Evolutionary conservation across 1,284 basidiomycete species (phyloP).

Genomic region (Fomitiporia mediterranea): DNA sequence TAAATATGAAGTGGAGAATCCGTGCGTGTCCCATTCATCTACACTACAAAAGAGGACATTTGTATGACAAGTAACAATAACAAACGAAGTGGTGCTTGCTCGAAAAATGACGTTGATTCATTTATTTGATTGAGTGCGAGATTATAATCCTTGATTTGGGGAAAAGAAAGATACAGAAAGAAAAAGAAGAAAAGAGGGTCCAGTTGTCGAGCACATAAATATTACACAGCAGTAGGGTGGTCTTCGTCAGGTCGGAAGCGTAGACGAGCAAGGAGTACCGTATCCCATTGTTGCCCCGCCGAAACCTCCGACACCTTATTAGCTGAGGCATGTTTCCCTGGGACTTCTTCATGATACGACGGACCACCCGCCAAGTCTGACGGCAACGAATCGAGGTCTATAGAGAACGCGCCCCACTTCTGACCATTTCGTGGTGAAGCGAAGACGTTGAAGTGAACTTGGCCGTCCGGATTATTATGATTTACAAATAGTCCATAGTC

Average conservation of each 20-base stretch:
- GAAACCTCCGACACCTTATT: constrained; percentile 46
- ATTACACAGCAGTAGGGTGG: constrained; percentile 47
- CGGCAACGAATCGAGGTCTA: constrained; percentile 40
- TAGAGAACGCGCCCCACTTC: constrained; percentile 67
- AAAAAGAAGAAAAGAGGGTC: background rate
- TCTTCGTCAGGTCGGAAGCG: constrained; percentile 51
- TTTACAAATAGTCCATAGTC: constrained; percentile 69
- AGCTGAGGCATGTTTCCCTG: constrained; percentile 35
- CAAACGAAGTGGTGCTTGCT: no score
- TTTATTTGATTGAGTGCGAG: no score
- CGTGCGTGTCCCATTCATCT: no score
- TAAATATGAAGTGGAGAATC: no score
- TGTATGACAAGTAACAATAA: no score
- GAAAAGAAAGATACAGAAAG: background rate
- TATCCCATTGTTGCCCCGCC: constrained; percentile 33
- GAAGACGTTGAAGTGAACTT: constrained; percentile 67
- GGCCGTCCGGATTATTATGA: constrained; percentile 60
- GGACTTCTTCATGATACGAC: constrained; percentile 37
- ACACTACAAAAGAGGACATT: no score
- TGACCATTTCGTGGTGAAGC: constrained; percentile 43
- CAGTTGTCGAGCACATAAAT: background rate
- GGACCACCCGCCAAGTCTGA: constrained; percentile 33
- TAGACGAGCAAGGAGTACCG: constrained; percentile 47
- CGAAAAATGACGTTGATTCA: no score
- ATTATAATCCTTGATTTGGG: no score